These are phyloP conservation scores for Sporothrix phasma DNA, from an alignment of 2,329 filamentous ascomycete species.

Conservation along the genomic window DNA sequence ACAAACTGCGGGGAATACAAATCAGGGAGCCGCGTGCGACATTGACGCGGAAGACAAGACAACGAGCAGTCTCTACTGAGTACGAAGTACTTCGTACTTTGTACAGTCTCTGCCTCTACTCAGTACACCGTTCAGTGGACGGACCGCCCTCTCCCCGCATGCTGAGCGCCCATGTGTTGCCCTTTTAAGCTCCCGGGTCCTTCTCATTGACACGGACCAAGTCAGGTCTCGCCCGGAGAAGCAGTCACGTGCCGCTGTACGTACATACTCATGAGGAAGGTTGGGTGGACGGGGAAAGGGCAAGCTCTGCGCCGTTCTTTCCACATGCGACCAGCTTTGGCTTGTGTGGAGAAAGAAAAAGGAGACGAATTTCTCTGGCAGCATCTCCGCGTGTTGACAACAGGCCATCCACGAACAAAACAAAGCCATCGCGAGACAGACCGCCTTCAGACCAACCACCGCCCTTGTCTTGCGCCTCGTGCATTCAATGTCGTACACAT, in stretches of 20 bases:
- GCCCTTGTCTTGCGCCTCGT: neutral
- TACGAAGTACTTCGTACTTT: neutral
- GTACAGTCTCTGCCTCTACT: neutral
- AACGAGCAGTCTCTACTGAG: no score
- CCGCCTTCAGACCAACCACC: neutral
- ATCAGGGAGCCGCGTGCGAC: neutral
- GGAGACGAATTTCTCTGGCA: neutral
- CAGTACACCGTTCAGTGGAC: neutral
- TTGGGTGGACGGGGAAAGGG: neutral
- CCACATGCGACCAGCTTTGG: neutral
- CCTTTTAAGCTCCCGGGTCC: neutral
- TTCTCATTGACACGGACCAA: neutral
- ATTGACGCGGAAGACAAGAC: neutral
- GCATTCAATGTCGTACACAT: neutral
- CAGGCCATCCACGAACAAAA: neutral
- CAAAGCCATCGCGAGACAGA: neutral
- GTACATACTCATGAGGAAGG: neutral
- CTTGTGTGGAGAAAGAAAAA: neutral
- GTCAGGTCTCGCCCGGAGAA: neutral
- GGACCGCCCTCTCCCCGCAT: neutral
- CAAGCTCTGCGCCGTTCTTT: neutral
- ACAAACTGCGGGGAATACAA: slow-evolving; percentile 11
- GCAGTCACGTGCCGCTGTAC: neutral
- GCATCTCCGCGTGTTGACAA: neutral
- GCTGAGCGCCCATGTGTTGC: neutral